Percentiles rank a stretch among this genome's conserved stretches.
Evolutionary conservation across 495 filamentous ascomycete genomes (phyloP).

Genomic region (Neurospora sp.): DNA sequence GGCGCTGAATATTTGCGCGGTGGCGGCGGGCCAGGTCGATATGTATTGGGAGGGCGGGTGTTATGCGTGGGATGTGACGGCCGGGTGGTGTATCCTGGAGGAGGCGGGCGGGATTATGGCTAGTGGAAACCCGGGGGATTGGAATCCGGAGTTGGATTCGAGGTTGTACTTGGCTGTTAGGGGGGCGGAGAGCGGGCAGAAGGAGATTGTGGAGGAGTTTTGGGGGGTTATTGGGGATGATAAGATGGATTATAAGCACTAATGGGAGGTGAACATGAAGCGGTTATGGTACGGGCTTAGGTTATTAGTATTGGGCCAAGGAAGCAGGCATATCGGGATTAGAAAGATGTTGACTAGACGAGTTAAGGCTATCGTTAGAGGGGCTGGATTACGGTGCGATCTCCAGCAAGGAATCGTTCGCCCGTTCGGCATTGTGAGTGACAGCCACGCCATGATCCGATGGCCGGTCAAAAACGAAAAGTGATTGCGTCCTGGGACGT

Average conservation of each 20-base stretch:
- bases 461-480: background rate
- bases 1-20: slow-evolving; percentile 74
- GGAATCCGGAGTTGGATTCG: slow-evolving; percentile 65
- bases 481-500: too few species aligned
- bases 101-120: slow-evolving; percentile 80
- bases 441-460: background rate
- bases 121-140: slow-evolving; percentile 66
- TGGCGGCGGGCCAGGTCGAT: slow-evolving; percentile 71
- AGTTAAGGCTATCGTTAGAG: background rate
- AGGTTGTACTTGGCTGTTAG: slow-evolving; percentile 73
- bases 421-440: background rate
- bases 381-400: background rate
- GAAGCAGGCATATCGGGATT: background rate
- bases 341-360: background rate
- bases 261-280: background rate
- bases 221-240: slow-evolving; percentile 44
- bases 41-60: slow-evolving; percentile 90
- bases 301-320: background rate
- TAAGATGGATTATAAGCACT: slow-evolving; percentile 43
- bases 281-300: background rate
- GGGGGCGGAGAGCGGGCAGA: slow-evolving; percentile 55
- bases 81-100: slow-evolving; percentile 77
- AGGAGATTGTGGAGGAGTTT: slow-evolving; percentile 71
- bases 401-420: background rate
- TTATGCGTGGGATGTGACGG: slow-evolving; percentile 92